phyloP scores from a whole-genome alignment of 768 basidiomycete species.

The Russula abietina region DNA sequence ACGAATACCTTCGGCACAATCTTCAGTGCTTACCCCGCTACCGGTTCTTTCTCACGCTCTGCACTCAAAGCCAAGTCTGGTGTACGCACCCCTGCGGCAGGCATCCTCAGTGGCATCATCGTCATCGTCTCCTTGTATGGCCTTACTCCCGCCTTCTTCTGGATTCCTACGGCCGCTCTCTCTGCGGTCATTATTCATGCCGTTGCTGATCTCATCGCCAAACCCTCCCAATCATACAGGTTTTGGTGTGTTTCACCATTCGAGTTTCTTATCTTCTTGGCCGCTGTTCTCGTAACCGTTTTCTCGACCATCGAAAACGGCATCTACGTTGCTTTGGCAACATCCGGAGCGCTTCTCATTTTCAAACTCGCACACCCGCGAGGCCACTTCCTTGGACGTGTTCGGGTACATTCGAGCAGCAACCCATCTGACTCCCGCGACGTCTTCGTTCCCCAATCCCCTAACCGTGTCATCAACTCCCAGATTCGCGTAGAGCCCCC shows the following conservation, averaged over 20 bases:
- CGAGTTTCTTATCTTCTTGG: conserved; percentile 78
- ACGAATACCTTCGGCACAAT: conserved; percentile 86
- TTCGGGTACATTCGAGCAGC: conserved; percentile 46
- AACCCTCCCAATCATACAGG: conserved; percentile 73
- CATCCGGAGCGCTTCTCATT: conserved; percentile 74
- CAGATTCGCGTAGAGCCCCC: conserved; percentile 71
- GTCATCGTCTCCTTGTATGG: conserved; percentile 95
- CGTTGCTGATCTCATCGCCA: conserved; percentile 80
- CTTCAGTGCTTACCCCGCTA: conserved; percentile 92
- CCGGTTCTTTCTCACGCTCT: conserved; percentile 97
- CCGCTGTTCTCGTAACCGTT: conserved; percentile 82
- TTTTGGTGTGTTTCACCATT: conserved; percentile 95
- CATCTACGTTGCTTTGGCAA: conserved; percentile 79
- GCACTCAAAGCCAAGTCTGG: conserved; percentile 95
- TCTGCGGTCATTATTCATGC: conserved; percentile 95
- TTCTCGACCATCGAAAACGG: conserved; percentile 95
- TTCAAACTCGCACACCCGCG: conserved; percentile 83
- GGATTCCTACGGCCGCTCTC: conserved; percentile 77
- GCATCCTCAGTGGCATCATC: conserved; percentile 76
- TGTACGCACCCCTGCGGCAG: conserved; percentile 91
- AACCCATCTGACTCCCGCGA: conserved; percentile 46
- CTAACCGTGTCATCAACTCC: conserved; percentile 55
- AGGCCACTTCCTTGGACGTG: conserved; percentile 86
- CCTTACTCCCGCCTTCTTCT: conserved; percentile 87
- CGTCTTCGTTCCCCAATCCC: conserved; percentile 73